Percentiles rank a stretch among this genome's conserved stretches.
Evolutionary conservation across 192 early-diverging fungal species (phyloP).

Genomic region (Ramicandelaber brevisporus): DNA sequence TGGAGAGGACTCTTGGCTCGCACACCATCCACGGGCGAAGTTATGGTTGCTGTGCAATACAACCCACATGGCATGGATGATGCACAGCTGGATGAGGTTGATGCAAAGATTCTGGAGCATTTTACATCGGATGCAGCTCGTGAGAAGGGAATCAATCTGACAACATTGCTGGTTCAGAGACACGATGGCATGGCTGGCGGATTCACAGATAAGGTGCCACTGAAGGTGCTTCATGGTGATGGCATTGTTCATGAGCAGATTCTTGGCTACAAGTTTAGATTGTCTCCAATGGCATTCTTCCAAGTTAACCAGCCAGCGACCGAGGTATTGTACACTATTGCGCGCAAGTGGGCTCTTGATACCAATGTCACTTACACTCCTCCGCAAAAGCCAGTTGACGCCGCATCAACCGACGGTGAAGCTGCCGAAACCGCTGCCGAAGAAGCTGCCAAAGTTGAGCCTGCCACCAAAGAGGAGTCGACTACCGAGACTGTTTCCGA

Average conservation of each 20-base stretch:
- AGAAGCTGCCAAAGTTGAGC: not conserved
- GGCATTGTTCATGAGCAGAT: conserved; percentile 34
- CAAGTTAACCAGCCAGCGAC: conserved; percentile 51
- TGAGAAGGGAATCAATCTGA: no score
- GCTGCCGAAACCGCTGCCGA: conserved; percentile 1
- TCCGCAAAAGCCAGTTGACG: no score
- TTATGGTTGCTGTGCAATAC: conserved; percentile 38
- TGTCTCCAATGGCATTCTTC: conserved; percentile 54
- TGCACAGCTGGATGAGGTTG: conserved; percentile 13
- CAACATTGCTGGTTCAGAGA: conserved; percentile 22
- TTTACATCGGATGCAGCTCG: conserved; percentile 2
- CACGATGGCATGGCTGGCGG: conserved; percentile 24
- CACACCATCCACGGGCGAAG: conserved; percentile 29
- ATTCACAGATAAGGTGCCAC: conserved; percentile 17
- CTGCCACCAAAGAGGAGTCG: conserved; percentile 4
- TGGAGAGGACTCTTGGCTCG: conserved; percentile 37
- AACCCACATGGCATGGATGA: conserved; percentile 15
- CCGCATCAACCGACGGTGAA: no score
- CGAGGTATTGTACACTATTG: conserved; percentile 28
- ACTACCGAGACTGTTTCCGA: conserved; percentile 6
- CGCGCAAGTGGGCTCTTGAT: conserved; percentile 17
- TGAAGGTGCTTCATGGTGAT: conserved; percentile 20
- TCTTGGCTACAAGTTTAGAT: conserved; percentile 24
- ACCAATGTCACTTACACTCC: not conserved
- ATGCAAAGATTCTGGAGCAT: conserved; percentile 4